Conservation (phyloP, 805 yeast genomes). For the Barnettozyma sp. region DNA sequence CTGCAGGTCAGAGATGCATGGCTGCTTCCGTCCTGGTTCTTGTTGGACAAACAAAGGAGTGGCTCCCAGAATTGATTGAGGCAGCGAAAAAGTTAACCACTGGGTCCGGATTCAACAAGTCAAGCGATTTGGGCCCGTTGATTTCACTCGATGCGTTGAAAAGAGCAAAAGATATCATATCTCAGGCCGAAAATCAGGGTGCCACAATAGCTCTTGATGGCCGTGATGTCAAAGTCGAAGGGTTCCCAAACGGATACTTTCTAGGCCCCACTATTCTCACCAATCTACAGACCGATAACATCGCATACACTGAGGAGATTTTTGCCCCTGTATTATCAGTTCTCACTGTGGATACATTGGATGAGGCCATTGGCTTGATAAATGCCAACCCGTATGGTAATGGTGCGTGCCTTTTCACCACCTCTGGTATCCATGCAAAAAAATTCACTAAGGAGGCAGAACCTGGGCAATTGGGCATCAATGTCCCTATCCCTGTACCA, state of each 20-base stretch:
- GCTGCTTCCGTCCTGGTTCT: constrained; percentile 68
- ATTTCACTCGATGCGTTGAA: constrained; percentile 50
- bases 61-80: constrained; percentile 53
- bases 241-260: constrained; percentile 57
- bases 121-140: constrained; percentile 64
- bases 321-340: constrained; percentile 69
- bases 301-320: constrained; percentile 64
- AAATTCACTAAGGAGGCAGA: constrained; percentile 62
- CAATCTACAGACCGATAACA: constrained; percentile 55
- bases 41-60: constrained; percentile 54
- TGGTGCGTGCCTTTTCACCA: constrained; percentile 65
- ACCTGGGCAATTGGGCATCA: constrained; percentile 72
- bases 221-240: constrained; percentile 40
- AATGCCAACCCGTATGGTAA: constrained; percentile 62
- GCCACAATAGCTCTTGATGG: constrained; percentile 61
- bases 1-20: constrained; percentile 83
- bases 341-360: constrained; percentile 56
- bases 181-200: constrained; percentile 46
- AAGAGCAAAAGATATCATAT: constrained; percentile 48
- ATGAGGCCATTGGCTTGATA: constrained; percentile 62
- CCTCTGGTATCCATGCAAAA: constrained; percentile 63
- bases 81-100: constrained; percentile 52
- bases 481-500: constrained; percentile 77
- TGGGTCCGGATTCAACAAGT: constrained; percentile 58
- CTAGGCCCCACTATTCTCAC: constrained; percentile 66